Percentiles rank a stretch among this genome's conserved stretches.
Conservation (phyloP, 2,329 filamentous ascomycete species). For the Achaetomium macrosporum region DNA sequence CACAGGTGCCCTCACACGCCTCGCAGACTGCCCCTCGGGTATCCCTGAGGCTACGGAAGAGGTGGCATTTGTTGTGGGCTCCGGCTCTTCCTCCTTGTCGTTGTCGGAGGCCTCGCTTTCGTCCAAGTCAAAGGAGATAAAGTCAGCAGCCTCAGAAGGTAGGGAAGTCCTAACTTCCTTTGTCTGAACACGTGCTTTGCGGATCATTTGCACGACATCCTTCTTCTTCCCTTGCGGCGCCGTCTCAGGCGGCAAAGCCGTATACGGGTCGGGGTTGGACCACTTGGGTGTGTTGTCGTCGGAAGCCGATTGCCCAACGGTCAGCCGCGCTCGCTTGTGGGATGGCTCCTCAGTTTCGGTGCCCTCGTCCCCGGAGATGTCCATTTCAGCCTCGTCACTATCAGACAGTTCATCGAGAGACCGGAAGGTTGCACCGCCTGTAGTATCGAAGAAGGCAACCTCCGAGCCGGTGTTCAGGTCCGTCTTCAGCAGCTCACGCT, state of each 20-base stretch:
- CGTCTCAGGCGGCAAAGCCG: constrained; percentile 75
- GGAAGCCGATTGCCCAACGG: constrained; percentile 30
- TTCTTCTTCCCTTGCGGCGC: constrained; percentile 62
- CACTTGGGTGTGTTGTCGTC: constrained; percentile 62
- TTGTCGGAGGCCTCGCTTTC: constrained; percentile 45
- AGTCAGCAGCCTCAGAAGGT: constrained; percentile 65
- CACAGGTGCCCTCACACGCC: constrained; percentile 19
- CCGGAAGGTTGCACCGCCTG: constrained; percentile 46
- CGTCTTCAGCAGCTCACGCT: constrained; percentile 45
- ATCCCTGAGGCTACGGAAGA: background rate
- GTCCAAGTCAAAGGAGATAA: constrained; percentile 76
- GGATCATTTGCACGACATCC: constrained; percentile 85
- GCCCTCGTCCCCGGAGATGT: constrained; percentile 49
- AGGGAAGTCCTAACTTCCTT: constrained; percentile 40
- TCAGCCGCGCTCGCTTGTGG: constrained; percentile 38
- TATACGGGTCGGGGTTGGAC: constrained; percentile 96
- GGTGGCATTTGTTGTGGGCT: background rate
- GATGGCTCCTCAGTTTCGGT: constrained; percentile 36
- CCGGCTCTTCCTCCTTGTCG: constrained; percentile 12
- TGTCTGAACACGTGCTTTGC: constrained; percentile 71
- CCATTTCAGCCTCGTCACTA: constrained; percentile 59
- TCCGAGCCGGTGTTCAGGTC: constrained; percentile 38
- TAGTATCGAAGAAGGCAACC: constrained; percentile 41
- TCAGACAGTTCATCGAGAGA: constrained; percentile 55
- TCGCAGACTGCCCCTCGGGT: background rate